Percentiles rank a stretch among this genome's conserved stretches.
Conservation (phyloP, 192 early-diverging fungal genomes). For the Chytriomyces hyalinus region DNA sequence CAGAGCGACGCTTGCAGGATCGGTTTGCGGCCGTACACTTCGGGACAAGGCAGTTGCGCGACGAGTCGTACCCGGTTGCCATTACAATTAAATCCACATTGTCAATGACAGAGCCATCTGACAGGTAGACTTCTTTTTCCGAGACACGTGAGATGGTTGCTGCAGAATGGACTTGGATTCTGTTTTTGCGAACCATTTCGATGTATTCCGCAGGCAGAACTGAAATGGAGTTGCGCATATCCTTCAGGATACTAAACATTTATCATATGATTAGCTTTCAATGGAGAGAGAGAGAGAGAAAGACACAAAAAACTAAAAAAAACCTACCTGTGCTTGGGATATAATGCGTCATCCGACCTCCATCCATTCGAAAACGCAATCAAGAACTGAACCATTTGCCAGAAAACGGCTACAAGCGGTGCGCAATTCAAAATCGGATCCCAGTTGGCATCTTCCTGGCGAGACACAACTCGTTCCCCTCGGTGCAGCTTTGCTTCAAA, state of each 20-base stretch:
- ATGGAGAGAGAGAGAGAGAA: background rate
- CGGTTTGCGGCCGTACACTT: constrained; percentile 49
- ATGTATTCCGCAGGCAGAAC: background rate
- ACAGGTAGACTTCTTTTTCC: background rate
- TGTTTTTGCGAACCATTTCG: background rate
- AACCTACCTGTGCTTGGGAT: background rate
- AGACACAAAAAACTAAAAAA: background rate
- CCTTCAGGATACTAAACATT: background rate
- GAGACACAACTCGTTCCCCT: background rate
- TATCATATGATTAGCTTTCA: background rate
- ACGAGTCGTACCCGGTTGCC: constrained; percentile 4
- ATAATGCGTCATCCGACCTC: background rate
- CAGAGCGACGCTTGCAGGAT: constrained; percentile 52
- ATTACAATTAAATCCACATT: background rate
- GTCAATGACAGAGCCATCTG: background rate
- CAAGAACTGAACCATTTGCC: background rate
- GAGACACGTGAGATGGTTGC: background rate
- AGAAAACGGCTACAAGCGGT: background rate
- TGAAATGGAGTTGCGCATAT: background rate
- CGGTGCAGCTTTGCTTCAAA: background rate
- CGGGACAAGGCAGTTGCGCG: background rate
- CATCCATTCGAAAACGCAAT: background rate
- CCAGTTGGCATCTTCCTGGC: background rate
- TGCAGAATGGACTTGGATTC: background rate
- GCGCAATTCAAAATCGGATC: background rate